A percentile compares a stretch with the other conserved stretches of the same genome.
Evolutionary conservation across 2,329 filamentous ascomycete species (phyloP).

Genomic region (Claviceps cyperi): DNA sequence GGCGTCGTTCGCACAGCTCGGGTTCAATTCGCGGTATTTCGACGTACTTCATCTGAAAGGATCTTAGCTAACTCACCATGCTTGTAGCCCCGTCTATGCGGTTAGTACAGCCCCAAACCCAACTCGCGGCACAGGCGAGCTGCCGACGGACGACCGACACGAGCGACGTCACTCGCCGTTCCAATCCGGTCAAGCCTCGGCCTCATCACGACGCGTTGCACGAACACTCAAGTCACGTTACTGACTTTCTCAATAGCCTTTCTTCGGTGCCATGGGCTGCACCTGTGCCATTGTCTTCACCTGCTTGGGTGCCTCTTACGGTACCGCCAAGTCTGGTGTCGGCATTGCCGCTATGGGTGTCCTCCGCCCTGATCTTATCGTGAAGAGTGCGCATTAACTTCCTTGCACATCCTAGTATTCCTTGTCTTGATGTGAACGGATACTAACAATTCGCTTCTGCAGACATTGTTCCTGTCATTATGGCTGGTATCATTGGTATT

Average conservation of each 20-base stretch:
- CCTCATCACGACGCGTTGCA: slow-evolving; percentile 9
- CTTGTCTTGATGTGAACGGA: not conserved
- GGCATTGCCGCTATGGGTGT: slow-evolving; percentile 98
- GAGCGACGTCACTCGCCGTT: slow-evolving; percentile 17
- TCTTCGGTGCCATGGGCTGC: slow-evolving; percentile 97
- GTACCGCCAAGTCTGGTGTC: slow-evolving; percentile 97
- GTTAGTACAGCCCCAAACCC: slow-evolving; percentile 49
- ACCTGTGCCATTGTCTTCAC: slow-evolving; percentile 95
- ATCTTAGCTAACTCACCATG: slow-evolving; percentile 27
- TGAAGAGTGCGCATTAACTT: slow-evolving; percentile 67
- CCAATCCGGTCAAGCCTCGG: slow-evolving; percentile 7
- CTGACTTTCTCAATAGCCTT: slow-evolving; percentile 43
- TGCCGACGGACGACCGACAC: slow-evolving; percentile 13
- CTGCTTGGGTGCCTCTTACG: slow-evolving; percentile 92
- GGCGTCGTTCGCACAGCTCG: slow-evolving; percentile 10
- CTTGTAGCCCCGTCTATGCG: slow-evolving; percentile 83
- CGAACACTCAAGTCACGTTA: slow-evolving; percentile 8
- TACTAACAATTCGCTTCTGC: slow-evolving; percentile 9
- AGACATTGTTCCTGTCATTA: slow-evolving; percentile 99
- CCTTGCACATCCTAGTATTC: not conserved
- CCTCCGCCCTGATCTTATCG: slow-evolving; percentile 90
- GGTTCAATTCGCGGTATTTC: not conserved
- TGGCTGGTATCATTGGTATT: slow-evolving; percentile 99
- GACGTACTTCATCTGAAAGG: slow-evolving; percentile 2
- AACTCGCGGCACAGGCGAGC: slow-evolving; percentile 1